Percentiles rank a stretch among this genome's conserved stretches.
Evolutionary conservation across 2,329 filamentous ascomycete species (phyloP).

Genomic region (Reticulascus tulasneorum): DNA sequence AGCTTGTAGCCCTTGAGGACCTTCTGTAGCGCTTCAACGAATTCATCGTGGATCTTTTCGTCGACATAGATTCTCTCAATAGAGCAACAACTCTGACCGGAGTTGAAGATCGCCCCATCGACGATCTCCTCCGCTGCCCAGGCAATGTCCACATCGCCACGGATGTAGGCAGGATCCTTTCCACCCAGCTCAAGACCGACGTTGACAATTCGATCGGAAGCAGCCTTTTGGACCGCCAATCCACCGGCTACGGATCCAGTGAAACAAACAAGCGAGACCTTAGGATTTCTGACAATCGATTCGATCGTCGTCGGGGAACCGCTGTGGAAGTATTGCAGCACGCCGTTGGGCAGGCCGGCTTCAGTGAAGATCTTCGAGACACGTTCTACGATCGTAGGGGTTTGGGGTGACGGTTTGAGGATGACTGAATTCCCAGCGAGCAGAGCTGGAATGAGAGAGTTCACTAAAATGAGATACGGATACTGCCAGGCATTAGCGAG

Average conservation of each 20-base stretch:
- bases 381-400: conserved; percentile 86
- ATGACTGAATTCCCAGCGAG: conserved; percentile 88
- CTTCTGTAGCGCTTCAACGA: conserved; percentile 73
- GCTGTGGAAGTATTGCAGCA: conserved; percentile 90
- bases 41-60: conserved; percentile 76
- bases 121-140: conserved; percentile 96
- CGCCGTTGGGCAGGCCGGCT: conserved; percentile 76
- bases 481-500: conserved; percentile 54
- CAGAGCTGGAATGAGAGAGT: conserved; percentile 88
- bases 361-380: conserved; percentile 71
- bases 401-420: conserved; percentile 91
- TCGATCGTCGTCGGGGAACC: conserved; percentile 76
- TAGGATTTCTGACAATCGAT: conserved; percentile 70
- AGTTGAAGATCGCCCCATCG: conserved; percentile 95
- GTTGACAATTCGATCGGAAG: conserved; percentile 76
- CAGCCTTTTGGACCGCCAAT: conserved; percentile 78
- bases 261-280: conserved; percentile 81
- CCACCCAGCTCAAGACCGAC: conserved; percentile 90
- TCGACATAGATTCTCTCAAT: conserved; percentile 91
- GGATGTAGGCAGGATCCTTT: conserved; percentile 90
- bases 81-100: conserved; percentile 95
- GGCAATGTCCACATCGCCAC: conserved; percentile 77
- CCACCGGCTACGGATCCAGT: conserved; percentile 90
- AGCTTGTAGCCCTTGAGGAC: conserved; percentile 79
- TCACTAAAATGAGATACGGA: conserved; percentile 88